Base-by-base conservation (phyloP, 2,329 filamentous ascomycete genomes). In the Ascochyta fabae region DNA sequence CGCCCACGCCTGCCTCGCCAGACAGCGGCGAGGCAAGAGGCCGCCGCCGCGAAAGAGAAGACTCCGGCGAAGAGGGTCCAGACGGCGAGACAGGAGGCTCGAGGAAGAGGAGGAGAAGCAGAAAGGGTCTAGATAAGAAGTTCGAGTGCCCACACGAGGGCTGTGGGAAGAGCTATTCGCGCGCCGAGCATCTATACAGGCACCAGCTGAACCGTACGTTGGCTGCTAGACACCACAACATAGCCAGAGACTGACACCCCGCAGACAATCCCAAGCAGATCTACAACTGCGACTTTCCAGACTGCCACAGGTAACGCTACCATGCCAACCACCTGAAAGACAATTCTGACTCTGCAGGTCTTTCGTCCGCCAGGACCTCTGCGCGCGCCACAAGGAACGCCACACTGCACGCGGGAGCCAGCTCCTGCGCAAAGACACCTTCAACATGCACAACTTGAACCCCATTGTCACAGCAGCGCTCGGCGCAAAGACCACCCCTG, bases 91-190 rank as follows among this genome's bases (percentile, higher is more conserved):
- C 66, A 6, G 71, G 75, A 39, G 70, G 67, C 42, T 76, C 74
- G 56, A 67, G 80, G 50, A 83, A 92, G 76, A 80, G 88, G 54
- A 80, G 89, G 64, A 80, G 89, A 51, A 92, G 89, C 76, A 85
- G 90, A 61, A 92, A 92, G 74, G 89, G 88, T 3, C 78, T 91
- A 36, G 90, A 92, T 74, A 93, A 92, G 78, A 85, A 83, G 83
- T 80, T 77, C 54, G 67, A 77, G 69, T 99, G 95, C 72, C 88
- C 89, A 5, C 86, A 92, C 56, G 88, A 91, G 62, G 91, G 89
- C 35, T 99, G 95, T 69, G 93, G 92, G 36, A 99, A 97, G 81
- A 96, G 89, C 73, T 99, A 99, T 75, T 97, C 94, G 24, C 86
- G 95, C 72, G 94, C 95, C 8, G 95, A 98, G 78, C 95, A 99